These are phyloP conservation scores for Phytophthora pinifolia DNA, from an alignment of 352 stramenopile genomes.

Conservation along the genomic window DNA sequence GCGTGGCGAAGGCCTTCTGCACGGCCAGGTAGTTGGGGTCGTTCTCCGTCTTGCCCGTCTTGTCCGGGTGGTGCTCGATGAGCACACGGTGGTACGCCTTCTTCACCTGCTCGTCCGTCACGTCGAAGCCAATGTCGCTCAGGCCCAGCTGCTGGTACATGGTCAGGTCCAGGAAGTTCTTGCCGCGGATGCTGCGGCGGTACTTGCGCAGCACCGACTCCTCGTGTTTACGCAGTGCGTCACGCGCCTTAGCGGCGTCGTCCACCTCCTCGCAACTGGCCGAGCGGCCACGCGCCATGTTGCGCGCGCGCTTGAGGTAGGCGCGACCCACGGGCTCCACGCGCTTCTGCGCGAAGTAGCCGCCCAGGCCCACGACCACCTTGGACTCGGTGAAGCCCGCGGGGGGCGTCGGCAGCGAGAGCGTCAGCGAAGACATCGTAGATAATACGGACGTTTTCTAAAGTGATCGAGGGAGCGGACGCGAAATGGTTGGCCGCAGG, in stretches of 20 bases:
- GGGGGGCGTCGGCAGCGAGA: constrained; percentile 64
- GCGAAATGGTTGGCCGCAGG: constrained; percentile 9
- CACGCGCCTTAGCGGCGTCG: constrained; percentile 57
- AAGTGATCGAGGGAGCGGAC: neutral
- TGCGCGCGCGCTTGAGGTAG: constrained; percentile 75
- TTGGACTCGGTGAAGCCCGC: constrained; percentile 53
- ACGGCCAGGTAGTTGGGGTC: constrained; percentile 88
- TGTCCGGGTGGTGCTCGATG: constrained; percentile 88
- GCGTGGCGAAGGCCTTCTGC: constrained; percentile 79
- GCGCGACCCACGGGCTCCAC: constrained; percentile 72
- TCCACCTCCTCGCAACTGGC: constrained; percentile 77
- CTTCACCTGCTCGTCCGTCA: constrained; percentile 84
- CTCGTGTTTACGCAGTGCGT: constrained; percentile 67
- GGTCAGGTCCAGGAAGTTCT: constrained; percentile 81
- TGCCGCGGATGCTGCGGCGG: constrained; percentile 75
- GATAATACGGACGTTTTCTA: constrained; percentile 5
- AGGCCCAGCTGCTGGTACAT: constrained; percentile 89
- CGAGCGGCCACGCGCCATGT: constrained; percentile 71
- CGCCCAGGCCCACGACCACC: constrained; percentile 56
- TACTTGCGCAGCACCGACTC: constrained; percentile 76
- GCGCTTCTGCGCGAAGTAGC: constrained; percentile 77
- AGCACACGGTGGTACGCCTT: constrained; percentile 88
- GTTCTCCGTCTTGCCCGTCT: constrained; percentile 89
- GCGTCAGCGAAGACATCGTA: constrained; percentile 42
- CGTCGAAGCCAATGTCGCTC: constrained; percentile 74